Evolutionary conservation across 257 asterid species (phyloP), one percentile per base, ranked within the genome.

Genomic region (Henckelia pumila): DNA sequence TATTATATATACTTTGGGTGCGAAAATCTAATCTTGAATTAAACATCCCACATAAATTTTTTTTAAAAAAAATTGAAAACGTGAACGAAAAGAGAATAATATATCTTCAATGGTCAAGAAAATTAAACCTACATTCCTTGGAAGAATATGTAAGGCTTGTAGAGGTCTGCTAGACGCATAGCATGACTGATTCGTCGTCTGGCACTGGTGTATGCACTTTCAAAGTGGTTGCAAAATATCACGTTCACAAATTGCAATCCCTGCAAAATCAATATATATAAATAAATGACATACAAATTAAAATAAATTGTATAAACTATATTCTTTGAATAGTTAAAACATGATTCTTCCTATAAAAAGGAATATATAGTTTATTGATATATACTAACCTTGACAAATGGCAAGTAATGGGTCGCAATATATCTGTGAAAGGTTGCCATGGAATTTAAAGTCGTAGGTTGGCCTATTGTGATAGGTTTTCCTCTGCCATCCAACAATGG

Each of bases 91-190:
- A 47, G 5, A 14, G 55, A 47, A 47, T 17, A 47, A 47, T n/a
- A n/a, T n/a, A n/a, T n/a, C n/a, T n/a, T 11, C n/a, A 40, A 40
- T 5, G 26, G 56, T 52, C 58, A 26, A 19, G 63, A 44, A 56
- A 32, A n/a, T n/a, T n/a, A n/a, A n/a, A 70, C 86, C 19, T 85
- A 82, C 95, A 81, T 79, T 63, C 81, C 90, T 32, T 84, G 63
- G 9, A 77, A 85, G 68, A 88, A 79, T 72, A 80, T 23, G 60
- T 85, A 88, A 6, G 87, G 85, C 30, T 59, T 60, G 78, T 88
- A 88, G 5, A 84, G 76, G n/a, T 82, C 84, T 0, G 80, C 74
- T 14, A 84, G 60, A 56, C 84, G 82, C 21, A 71, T 17, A 14
- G 77, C 66, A 6, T 23, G 64, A 44, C 71, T 70, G 66, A 88